A percentile compares a stretch with the other conserved stretches of the same genome.
These are phyloP conservation scores for Ophiognomonia clavigignenti-juglandacearum DNA, from an alignment of 2,329 filamentous ascomycete genomes.

Conservation along the genomic window DNA sequence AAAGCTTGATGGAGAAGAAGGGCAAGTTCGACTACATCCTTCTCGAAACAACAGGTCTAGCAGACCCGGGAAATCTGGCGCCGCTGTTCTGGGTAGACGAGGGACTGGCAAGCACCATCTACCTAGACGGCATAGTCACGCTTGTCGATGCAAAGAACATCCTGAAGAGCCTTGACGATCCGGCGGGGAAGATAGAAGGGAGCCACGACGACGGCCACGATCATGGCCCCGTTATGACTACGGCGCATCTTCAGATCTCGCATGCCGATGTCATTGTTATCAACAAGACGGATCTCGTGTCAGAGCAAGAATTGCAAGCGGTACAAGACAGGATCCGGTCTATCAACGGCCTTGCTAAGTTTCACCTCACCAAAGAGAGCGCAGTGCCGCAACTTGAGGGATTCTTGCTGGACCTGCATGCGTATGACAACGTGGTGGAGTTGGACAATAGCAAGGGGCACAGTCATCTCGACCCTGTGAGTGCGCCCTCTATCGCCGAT, in stretches of 20 bases:
- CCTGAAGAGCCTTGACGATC: conserved; percentile 72
- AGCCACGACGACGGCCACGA: conserved; percentile 47
- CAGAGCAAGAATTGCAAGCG: conserved; percentile 58
- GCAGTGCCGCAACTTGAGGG: conserved; percentile 79
- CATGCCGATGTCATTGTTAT: conserved; percentile 93
- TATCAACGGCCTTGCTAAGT: conserved; percentile 85
- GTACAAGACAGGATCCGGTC: conserved; percentile 70
- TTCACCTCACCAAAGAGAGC: conserved; percentile 77
- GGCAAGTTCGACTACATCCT: conserved; percentile 97
- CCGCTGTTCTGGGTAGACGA: conserved; percentile 98
- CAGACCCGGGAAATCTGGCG: conserved; percentile 91
- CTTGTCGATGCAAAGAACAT: conserved; percentile 95
- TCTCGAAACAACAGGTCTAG: conserved; percentile 90
- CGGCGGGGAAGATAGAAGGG: conserved; percentile 48
- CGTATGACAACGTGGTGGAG: conserved; percentile 77
- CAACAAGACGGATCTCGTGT: conserved; percentile 88
- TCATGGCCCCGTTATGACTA: conserved; percentile 71
- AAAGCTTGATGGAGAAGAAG: conserved; percentile 89
- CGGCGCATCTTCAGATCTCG: conserved; percentile 92
- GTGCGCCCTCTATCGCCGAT: conserved; percentile 24
- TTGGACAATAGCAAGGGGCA: conserved; percentile 73
- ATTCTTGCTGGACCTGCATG: conserved; percentile 82
- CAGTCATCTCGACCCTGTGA: conserved; percentile 82
- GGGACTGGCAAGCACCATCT: conserved; percentile 89
- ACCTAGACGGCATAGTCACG: conserved; percentile 93